A percentile compares a stretch with the other conserved stretches of the same genome.
Conservation (phyloP, 352 stramenopile species). For the Globisporangium camurandrum region DNA sequence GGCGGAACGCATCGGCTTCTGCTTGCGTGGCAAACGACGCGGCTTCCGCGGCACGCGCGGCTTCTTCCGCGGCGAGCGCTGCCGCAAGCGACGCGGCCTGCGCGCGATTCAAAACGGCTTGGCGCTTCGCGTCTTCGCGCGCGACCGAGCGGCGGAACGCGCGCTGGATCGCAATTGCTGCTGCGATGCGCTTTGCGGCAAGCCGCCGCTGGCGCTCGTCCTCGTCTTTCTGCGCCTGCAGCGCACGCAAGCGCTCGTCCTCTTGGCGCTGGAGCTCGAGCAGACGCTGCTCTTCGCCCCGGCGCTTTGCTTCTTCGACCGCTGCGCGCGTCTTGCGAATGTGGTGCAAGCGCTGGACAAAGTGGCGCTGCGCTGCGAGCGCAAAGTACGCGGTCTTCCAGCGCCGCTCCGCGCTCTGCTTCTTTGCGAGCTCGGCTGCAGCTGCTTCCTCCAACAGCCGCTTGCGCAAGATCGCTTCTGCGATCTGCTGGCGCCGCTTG, state of each 20-base stretch:
- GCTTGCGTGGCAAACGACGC: constrained; percentile 62
- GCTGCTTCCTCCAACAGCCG: constrained; percentile 67
- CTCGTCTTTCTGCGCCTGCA: constrained; percentile 57
- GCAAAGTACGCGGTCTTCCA: constrained; percentile 66
- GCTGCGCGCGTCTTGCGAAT: constrained; percentile 76
- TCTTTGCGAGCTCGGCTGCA: constrained; percentile 47
- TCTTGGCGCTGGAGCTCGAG: constrained; percentile 58
- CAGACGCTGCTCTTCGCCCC: constrained; percentile 58
- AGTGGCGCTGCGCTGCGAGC: constrained; percentile 72
- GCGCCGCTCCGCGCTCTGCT: constrained; percentile 74
- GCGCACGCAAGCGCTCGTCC: constrained; percentile 48
- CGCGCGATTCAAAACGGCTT: constrained; percentile 55
- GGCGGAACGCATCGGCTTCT: constrained; percentile 71
- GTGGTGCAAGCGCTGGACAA: constrained; percentile 68
- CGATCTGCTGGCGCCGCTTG: constrained; percentile 52
- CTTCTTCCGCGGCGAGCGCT: constrained; percentile 67
- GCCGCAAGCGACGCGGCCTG: constrained; percentile 68
- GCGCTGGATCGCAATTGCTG: constrained; percentile 59
- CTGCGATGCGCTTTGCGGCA: constrained; percentile 41
- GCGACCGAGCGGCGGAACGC: constrained; percentile 57
- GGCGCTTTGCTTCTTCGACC: constrained; percentile 68
- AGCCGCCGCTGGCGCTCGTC: constrained; percentile 53
- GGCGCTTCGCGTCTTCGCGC: constrained; percentile 65
- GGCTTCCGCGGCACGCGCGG: constrained; percentile 59
- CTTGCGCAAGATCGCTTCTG: constrained; percentile 76